These are phyloP conservation scores for Hyaloscypha hepaticicola DNA, from an alignment of 495 filamentous ascomycete species.

Conservation along the genomic window DNA sequence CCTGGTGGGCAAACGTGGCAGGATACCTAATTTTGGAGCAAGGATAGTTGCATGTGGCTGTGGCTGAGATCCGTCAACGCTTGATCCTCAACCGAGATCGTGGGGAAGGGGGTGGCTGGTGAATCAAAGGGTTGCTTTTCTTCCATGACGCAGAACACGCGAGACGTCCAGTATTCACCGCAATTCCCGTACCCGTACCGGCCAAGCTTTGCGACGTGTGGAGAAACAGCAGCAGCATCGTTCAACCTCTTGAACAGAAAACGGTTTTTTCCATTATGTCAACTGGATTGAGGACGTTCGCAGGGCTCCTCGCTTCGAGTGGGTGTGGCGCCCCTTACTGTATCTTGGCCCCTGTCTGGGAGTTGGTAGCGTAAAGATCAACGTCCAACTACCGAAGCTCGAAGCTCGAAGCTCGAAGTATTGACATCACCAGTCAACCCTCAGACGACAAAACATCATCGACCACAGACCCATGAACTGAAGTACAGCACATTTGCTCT, in stretches of 20 bases:
- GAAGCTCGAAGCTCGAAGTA: too few relatives aligned
- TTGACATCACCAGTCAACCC: not conserved
- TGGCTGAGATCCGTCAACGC: not conserved
- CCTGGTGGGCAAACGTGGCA: not conserved
- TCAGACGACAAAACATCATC: not conserved
- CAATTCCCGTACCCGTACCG: too few relatives aligned
- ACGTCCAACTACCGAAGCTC: not conserved
- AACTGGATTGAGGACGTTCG: not conserved
- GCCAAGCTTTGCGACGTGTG: too few relatives aligned
- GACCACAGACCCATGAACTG: not conserved
- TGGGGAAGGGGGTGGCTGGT: not conserved
- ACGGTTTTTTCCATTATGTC: not conserved
- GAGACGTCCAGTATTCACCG: too few relatives aligned
- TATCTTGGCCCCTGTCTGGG: not conserved
- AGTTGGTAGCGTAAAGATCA: not conserved
- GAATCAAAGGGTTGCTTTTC: not conserved
- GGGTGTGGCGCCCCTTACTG: not conserved
- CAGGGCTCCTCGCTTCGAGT: too few relatives aligned
- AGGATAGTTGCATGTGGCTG: not conserved
- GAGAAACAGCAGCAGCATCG: too few relatives aligned
- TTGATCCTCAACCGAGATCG: conserved; percentile 5
- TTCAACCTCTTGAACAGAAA: too few relatives aligned
- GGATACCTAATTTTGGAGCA: not conserved
- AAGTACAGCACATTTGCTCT: not conserved
- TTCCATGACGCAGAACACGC: not conserved